Conservation (phyloP, 2,329 filamentous ascomycete genomes). For the Diaporthe vaccinii region DNA sequence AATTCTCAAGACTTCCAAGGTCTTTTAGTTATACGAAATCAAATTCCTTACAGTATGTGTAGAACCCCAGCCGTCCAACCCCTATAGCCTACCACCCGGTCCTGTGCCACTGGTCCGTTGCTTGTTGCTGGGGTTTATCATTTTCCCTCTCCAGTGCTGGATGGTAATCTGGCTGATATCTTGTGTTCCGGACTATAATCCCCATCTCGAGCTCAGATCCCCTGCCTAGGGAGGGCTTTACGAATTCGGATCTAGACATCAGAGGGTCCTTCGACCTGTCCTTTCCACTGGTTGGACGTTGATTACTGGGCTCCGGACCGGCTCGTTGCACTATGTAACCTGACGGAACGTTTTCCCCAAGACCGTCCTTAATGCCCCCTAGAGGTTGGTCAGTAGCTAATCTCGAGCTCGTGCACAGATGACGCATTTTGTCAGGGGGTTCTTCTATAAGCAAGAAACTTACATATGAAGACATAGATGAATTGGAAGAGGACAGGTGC, state of each 20-base stretch:
- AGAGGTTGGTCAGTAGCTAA: neutral
- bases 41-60: neutral
- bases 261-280: neutral
- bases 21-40: neutral
- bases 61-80: neutral
- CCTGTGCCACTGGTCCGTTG: constrained; percentile 1
- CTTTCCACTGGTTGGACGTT: too few species aligned
- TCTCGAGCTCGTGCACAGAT: neutral
- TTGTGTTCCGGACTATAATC: neutral
- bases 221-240: neutral
- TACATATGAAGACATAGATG: neutral
- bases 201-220: neutral
- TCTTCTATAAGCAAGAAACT: neutral
- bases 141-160: neutral
- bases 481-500: constrained; percentile 2
- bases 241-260: neutral
- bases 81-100: neutral
- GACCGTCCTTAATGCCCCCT: constrained; percentile 10
- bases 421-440: too few species aligned
- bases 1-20: neutral
- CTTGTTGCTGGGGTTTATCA: neutral
- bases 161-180: neutral
- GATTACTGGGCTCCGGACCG: too few species aligned
- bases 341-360: neutral
- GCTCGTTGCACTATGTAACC: neutral